phyloP scores from a whole-genome alignment of 2,329 filamentous ascomycete species.

The Didymella pomorum region DNA sequence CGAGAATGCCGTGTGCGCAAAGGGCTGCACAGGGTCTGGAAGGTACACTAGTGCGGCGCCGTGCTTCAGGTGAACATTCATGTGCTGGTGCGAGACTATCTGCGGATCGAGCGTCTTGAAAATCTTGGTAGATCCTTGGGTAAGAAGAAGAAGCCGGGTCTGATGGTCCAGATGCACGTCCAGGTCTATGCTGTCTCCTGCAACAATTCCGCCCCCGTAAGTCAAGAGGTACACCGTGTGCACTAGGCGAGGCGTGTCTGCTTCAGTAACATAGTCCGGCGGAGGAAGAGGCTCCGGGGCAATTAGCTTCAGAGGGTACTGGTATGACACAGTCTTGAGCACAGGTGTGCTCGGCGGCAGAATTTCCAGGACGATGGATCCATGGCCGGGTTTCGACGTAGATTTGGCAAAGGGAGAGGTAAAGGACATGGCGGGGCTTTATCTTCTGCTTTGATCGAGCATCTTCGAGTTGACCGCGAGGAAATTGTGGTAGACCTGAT shows the following conservation, averaged over 20 bases:
- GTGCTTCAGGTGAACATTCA: conserved; percentile 58
- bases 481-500: not conserved
- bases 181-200: conserved; percentile 82
- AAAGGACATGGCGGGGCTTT: conserved; percentile 40
- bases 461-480: conserved; percentile 18
- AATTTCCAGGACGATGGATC: conserved; percentile 75
- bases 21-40: conserved; percentile 93
- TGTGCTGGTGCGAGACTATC: conserved; percentile 57
- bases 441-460: conserved; percentile 17
- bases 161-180: conserved; percentile 68
- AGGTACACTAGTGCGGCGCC: conserved; percentile 68
- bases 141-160: conserved; percentile 69
- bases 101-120: conserved; percentile 75
- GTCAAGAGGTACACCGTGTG: conserved; percentile 86
- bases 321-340: conserved; percentile 79
- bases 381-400: conserved; percentile 77
- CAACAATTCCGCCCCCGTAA: conserved; percentile 92
- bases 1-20: conserved; percentile 81
- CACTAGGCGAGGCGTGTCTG: conserved; percentile 60
- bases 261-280: conserved; percentile 50
- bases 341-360: conserved; percentile 76
- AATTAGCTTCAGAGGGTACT: conserved; percentile 94
- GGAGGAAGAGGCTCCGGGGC: conserved; percentile 73
- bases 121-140: conserved; percentile 89
- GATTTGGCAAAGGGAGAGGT: conserved; percentile 79